Percentiles rank a stretch among this genome's conserved stretches.
Evolutionary conservation across 768 basidiomycete genomes (phyloP).

Genomic region (Rickenella mellea): DNA sequence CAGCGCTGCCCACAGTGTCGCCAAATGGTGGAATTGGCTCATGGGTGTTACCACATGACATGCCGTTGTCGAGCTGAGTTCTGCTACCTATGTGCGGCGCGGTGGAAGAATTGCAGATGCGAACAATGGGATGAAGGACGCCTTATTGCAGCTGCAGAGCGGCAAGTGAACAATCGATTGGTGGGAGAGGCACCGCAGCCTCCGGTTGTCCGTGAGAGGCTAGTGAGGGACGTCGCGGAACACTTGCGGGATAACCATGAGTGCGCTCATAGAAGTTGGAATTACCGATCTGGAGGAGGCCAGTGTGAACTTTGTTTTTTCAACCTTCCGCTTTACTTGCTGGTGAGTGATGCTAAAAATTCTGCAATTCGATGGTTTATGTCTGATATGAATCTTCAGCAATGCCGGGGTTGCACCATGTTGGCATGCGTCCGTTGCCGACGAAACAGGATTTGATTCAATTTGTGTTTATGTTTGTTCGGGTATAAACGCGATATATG

Average conservation of each 20-base stretch:
- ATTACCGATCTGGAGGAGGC: slow-evolving; percentile 30
- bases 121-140: slow-evolving; percentile 53
- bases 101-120: slow-evolving; percentile 56
- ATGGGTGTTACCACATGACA: slow-evolving; percentile 59
- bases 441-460: slow-evolving; percentile 27
- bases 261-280: slow-evolving; percentile 38
- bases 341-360: slow-evolving; percentile 40
- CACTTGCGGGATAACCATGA: slow-evolving; percentile 43
- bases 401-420: slow-evolving; percentile 23
- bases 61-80: slow-evolving; percentile 42
- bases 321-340: slow-evolving; percentile 32
- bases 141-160: slow-evolving; percentile 31
- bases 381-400: slow-evolving; percentile 12
- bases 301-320: slow-evolving; percentile 36
- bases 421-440: slow-evolving; percentile 27
- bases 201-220: slow-evolving; percentile 7
- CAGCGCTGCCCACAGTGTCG: slow-evolving; percentile 56
- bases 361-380: neutral
- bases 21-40: slow-evolving; percentile 42
- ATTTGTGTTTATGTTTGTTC: no score
- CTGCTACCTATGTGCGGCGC: slow-evolving; percentile 54
- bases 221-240: slow-evolving; percentile 23
- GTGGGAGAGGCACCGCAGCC: slow-evolving; percentile 10
- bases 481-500: no score
- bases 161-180: slow-evolving; percentile 30